Percentiles rank a stretch among this genome's conserved stretches.
phyloP scores from a whole-genome alignment of 1,284 basidiomycete genomes.

The Cryptococcus amylolentus region DNA sequence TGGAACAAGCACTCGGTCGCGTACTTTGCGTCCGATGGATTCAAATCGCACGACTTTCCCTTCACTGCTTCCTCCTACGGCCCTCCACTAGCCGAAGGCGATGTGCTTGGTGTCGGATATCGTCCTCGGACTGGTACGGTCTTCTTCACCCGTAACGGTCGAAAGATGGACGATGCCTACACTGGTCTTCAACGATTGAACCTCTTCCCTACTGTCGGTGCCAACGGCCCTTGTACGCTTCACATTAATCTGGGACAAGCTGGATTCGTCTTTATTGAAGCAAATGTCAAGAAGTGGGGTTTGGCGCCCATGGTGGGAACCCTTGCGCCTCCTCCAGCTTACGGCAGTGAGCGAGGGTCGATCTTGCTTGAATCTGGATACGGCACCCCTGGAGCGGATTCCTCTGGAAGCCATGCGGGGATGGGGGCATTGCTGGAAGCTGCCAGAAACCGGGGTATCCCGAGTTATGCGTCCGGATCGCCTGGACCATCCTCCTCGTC shows the following conservation, averaged over 20 bases:
- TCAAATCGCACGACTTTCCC: constrained; percentile 96
- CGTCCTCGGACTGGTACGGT: constrained; percentile 90
- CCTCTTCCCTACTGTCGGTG: constrained; percentile 90
- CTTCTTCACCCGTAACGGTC: constrained; percentile 93
- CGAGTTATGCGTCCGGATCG: constrained; percentile 9
- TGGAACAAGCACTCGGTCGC: constrained; percentile 87
- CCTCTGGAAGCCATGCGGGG: constrained; percentile 9
- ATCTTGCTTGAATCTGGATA: constrained; percentile 83
- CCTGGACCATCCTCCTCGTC: not conserved
- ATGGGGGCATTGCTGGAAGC: constrained; percentile 38
- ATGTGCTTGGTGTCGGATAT: constrained; percentile 89
- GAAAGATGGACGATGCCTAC: constrained; percentile 91
- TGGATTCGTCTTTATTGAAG: constrained; percentile 96
- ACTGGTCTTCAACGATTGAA: constrained; percentile 82
- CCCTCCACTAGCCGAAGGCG: constrained; percentile 81
- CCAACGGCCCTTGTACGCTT: constrained; percentile 87
- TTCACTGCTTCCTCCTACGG: constrained; percentile 87
- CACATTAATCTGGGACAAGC: constrained; percentile 94
- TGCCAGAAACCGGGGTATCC: constrained; percentile 18
- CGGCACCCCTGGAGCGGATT: constrained; percentile 38
- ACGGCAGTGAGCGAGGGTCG: constrained; percentile 89
- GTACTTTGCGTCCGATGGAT: constrained; percentile 87
- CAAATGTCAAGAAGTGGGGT: constrained; percentile 98
- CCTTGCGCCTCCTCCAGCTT: constrained; percentile 89
- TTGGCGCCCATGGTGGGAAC: constrained; percentile 91